Evolutionary conservation across 2,329 filamentous ascomycete genomes (phyloP), one percentile per base, ranked within the genome.

Genomic region (Zarea fungicola): DNA sequence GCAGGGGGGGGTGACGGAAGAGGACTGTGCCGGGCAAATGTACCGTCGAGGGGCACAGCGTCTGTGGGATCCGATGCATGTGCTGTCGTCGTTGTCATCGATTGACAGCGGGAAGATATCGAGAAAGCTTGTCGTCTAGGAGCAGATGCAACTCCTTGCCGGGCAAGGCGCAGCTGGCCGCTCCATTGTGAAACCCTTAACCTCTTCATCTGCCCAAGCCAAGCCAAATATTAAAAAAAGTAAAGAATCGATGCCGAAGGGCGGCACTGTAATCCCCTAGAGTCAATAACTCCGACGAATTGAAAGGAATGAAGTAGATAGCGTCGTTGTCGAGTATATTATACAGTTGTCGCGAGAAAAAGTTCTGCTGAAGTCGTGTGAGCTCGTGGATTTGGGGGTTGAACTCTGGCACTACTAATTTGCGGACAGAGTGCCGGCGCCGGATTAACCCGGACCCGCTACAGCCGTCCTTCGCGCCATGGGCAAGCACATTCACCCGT

Each of bases 1-100:
- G 78, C 72, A 56, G 83, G 81, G 48, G 79, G 79, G 56, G 89
- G 89, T 60, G 89, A 92, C 46, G 88, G 86, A 55, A 85, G 74
- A 54, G 65, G 62, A 52, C 59, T 57, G 23, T 57, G 55, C 23
- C 53, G 52, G 29, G 46, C 34, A 19, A 42, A 29, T 31, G 46
- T 21, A 23, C 55, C 44, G n/a, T 61, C 52, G 31, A 57, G 51
- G 51, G 50, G 37, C 34, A 50, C 18, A 36, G 51, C 26, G 49
- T 59, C 51, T 43, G 58, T 51, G 18, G 54, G 28, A 21, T 63
- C 58, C 50, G 58, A 53, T 8, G 58, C 45, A 44, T 55, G 50
- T 37, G 57, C 55, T 22, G 59, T 54, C 11, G 60, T 39, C n/a
- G 50, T n/a, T 7, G 48, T 46, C 6, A 62, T 63, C n/a, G 70